A percentile compares a stretch with the other conserved stretches of the same genome.
Evolutionary conservation across 1,284 basidiomycete genomes (phyloP).

Genomic region (Ganoderma leucocontextum): DNA sequence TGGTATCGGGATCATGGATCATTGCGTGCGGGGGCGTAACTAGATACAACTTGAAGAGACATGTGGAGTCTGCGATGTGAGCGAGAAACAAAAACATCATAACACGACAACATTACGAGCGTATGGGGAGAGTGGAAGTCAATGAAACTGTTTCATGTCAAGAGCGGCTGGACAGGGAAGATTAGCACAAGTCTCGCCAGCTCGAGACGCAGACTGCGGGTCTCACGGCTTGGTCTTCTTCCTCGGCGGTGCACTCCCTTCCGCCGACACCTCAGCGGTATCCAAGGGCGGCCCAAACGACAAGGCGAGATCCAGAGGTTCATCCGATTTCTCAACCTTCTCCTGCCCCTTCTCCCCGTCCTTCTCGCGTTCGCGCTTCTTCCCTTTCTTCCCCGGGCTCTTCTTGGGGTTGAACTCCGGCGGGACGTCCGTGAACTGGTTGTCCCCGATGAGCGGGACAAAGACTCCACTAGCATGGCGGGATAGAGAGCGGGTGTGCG

Average conservation of each 20-base stretch:
- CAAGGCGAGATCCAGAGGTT: conserved; percentile 30
- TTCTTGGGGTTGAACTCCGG: conserved; percentile 24
- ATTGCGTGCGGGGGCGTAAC: background rate
- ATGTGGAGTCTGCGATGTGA: background rate
- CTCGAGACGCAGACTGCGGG: background rate
- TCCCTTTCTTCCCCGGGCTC: conserved; percentile 23
- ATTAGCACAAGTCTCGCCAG: background rate
- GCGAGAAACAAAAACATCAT: background rate
- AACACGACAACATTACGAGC: background rate
- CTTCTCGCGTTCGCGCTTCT: conserved; percentile 26
- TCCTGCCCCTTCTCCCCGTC: conserved; percentile 9
- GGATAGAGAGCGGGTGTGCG: conserved; percentile 37
- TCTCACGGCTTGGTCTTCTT: conserved; percentile 16
- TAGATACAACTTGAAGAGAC: background rate
- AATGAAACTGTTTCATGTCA: background rate
- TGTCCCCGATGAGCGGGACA: conserved; percentile 25
- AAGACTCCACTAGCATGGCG: conserved; percentile 15
- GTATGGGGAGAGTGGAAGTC: background rate
- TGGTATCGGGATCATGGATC: background rate
- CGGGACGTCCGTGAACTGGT: conserved; percentile 36
- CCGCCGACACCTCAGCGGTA: background rate
- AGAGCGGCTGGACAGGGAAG: background rate
- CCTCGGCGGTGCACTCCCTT: conserved; percentile 6
- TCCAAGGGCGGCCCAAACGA: conserved; percentile 35
- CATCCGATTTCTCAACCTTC: background rate